phyloP scores from a whole-genome alignment of 1,139 yeast species.

The Saccharomyces hybrid region DNA sequence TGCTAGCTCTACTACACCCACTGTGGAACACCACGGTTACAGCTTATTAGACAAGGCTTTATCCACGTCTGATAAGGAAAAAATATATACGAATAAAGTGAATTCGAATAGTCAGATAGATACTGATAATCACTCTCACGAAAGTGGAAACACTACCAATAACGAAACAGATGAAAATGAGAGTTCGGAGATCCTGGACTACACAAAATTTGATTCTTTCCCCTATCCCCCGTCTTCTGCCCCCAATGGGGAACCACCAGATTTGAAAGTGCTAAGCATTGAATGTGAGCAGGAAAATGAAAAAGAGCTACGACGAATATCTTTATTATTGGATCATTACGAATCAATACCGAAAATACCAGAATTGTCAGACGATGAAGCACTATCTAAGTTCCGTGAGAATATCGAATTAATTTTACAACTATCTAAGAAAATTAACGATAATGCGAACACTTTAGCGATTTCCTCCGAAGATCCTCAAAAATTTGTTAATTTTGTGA shows the following conservation, averaged over 20 bases:
- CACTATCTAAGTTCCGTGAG: conserved; percentile 3
- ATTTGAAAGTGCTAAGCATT: not conserved
- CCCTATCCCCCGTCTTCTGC: not conserved
- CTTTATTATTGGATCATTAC: not conserved
- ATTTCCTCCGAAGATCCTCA: not conserved
- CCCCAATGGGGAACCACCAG: not conserved
- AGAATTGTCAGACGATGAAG: not conserved
- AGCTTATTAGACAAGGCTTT: not conserved
- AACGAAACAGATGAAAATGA: not conserved
- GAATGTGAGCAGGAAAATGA: not conserved
- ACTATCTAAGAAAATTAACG: not conserved
- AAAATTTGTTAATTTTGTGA: conserved; percentile 9
- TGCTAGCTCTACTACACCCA: conserved; percentile 1
- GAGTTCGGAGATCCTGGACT: not conserved
- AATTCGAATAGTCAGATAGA: not conserved
- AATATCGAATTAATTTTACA: conserved; percentile 4
- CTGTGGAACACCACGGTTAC: not conserved
- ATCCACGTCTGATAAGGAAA: not conserved
- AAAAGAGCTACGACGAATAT: not conserved
- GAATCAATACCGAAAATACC: not conserved
- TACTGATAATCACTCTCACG: not conserved
- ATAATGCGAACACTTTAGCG: not conserved
- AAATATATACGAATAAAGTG: not conserved
- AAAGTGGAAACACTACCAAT: not conserved
- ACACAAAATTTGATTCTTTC: not conserved